These are phyloP conservation scores for Tympanopsis confertula DNA, from an alignment of 2,329 filamentous ascomycete genomes.

Conservation along the genomic window DNA sequence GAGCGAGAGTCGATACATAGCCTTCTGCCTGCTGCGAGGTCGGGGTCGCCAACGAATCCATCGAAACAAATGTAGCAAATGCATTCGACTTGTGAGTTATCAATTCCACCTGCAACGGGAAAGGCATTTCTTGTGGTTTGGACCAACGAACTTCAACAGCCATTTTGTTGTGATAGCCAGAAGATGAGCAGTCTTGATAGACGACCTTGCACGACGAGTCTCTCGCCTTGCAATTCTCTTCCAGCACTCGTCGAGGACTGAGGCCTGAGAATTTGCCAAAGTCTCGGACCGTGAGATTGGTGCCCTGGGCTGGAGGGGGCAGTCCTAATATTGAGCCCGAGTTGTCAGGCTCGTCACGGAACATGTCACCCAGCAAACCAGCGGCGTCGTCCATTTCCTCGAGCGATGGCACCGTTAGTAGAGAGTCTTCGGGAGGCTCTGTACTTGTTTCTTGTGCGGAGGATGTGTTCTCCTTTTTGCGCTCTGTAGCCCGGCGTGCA, in stretches of 20 bases:
- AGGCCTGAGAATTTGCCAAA: constrained; percentile 77
- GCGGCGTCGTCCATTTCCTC: background rate
- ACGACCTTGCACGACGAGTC: constrained; percentile 58
- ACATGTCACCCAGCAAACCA: constrained; percentile 4
- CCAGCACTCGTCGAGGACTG: constrained; percentile 63
- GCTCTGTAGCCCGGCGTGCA: constrained; percentile 27
- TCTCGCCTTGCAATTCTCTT: constrained; percentile 78
- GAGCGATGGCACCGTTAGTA: too few relatives aligned
- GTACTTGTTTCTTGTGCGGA: background rate
- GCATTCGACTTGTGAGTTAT: constrained; percentile 23
- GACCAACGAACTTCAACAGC: constrained; percentile 68
- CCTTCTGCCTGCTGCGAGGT: constrained; percentile 74
- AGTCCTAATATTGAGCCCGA: constrained; percentile 47
- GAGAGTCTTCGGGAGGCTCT: background rate
- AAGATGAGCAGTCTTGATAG: constrained; percentile 61
- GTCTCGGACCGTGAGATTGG: constrained; percentile 57
- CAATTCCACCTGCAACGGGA: constrained; percentile 23
- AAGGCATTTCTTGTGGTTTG: constrained; percentile 50
- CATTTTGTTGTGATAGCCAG: constrained; percentile 66
- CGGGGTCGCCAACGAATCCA: constrained; percentile 63
- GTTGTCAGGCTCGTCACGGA: constrained; percentile 45
- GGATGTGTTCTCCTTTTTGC: constrained; percentile 14
- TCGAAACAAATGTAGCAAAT: constrained; percentile 19
- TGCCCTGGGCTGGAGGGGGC: constrained; percentile 36
- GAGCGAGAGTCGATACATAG: constrained; percentile 67